Percentiles rank a stretch among this genome's conserved stretches.
Conservation (phyloP, 73 alveolate species). For the Paramecium pentaurelia region DNA sequence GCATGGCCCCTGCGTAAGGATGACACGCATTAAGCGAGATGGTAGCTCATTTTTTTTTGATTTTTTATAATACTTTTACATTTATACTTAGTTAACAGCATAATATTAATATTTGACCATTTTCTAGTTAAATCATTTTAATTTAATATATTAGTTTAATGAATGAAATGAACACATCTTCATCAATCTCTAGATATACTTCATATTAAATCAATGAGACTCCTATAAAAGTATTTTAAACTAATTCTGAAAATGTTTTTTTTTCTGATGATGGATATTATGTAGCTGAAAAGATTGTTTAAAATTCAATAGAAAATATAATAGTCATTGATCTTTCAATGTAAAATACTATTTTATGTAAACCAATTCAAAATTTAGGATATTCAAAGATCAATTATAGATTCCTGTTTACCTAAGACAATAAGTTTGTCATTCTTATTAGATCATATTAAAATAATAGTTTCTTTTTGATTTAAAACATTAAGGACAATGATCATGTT, state of each 20-base stretch:
- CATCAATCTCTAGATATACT: neutral
- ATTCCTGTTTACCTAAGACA: neutral
- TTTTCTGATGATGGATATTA: neutral
- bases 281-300: neutral
- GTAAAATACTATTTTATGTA: neutral
- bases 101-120: no score
- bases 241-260: neutral
- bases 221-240: neutral
- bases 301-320: neutral
- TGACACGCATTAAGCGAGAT: constrained; percentile 93
- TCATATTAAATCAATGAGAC: neutral
- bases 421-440: neutral
- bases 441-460: neutral
- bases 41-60: constrained; percentile 54
- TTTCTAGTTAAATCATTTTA: neutral
- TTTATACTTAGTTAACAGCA: neutral
- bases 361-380: neutral
- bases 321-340: neutral
- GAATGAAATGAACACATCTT: neutral
- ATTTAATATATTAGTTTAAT: neutral
- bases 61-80: neutral
- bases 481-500: neutral
- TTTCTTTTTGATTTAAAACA: neutral
- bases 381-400: neutral
- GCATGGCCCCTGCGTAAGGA: constrained; percentile 99